A percentile compares a stretch with the other conserved stretches of the same genome.
Conservation (phyloP, 257 asterid species). For the Capsicum rhomboideum region DNA sequence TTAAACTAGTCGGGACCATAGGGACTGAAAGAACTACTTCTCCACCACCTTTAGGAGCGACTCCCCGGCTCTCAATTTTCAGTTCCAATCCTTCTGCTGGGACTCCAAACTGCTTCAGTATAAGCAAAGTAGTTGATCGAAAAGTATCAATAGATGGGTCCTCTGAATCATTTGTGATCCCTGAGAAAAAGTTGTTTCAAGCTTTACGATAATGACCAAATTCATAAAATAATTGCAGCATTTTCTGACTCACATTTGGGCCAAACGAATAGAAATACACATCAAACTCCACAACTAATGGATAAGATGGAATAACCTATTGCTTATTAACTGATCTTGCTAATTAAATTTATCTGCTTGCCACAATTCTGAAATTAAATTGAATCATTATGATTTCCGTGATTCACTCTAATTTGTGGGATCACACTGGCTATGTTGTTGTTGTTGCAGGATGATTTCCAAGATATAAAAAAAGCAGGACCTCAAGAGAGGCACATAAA, state of each 20-base stretch:
- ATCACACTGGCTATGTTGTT: too few species aligned
- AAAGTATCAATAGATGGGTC: constrained; percentile 92
- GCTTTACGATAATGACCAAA: background rate
- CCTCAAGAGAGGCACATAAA: too few species aligned
- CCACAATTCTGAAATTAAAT: too few species aligned
- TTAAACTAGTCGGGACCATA: constrained; percentile 49
- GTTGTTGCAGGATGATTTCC: too few species aligned
- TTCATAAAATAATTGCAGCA: background rate
- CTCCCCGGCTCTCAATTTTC: constrained; percentile 77
- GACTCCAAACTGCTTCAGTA: constrained; percentile 82
- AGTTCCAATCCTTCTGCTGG: constrained; percentile 60
- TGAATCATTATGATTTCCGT: too few species aligned
- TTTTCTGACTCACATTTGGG: background rate
- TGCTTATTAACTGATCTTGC: too few species aligned
- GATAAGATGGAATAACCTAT: too few species aligned
- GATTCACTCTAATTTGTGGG: too few species aligned
- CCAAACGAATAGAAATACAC: too few species aligned
- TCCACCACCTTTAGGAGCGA: constrained; percentile 91
- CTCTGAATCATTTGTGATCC: constrained; percentile 81
- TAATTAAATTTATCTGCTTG: too few species aligned
- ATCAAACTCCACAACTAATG: too few species aligned
- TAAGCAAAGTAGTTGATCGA: constrained; percentile 51
- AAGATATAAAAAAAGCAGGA: too few species aligned
- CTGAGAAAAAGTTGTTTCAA: constrained; percentile 22
- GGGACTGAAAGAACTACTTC: constrained; percentile 67